phyloP scores from a whole-genome alignment of 2,329 filamentous ascomycete genomes.

The Purpureocillium lavendulum region DNA sequence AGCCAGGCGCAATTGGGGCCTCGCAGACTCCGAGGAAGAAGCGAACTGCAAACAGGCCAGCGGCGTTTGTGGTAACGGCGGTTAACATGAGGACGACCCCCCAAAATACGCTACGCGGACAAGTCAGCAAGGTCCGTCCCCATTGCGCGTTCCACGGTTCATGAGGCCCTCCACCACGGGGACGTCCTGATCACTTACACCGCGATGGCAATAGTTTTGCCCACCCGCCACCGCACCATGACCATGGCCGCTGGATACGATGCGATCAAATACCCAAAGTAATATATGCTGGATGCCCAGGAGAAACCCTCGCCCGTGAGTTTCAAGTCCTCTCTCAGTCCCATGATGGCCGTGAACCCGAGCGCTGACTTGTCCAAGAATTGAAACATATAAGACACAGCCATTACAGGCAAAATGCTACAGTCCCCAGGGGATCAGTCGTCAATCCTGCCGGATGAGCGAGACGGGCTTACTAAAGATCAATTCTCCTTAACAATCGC shows the following conservation, averaged over 20 bases:
- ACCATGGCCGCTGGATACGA: conserved; percentile 16
- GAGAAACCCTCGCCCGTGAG: conserved; percentile 41
- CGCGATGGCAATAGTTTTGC: conserved; percentile 15
- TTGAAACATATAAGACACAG: conserved; percentile 47
- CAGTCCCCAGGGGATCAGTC: no score
- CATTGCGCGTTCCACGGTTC: no score
- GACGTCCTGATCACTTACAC: conserved; percentile 6
- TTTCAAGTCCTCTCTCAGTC: conserved; percentile 33
- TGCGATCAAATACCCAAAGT: conserved; percentile 37
- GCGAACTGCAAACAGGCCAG: conserved; percentile 18
- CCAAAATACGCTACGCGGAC: conserved; percentile 16
- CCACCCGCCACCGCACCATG: conserved; percentile 17
- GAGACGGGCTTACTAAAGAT: conserved; percentile 46
- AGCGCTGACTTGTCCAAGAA: conserved; percentile 53
- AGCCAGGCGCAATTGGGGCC: conserved; percentile 19
- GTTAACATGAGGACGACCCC: conserved; percentile 33
- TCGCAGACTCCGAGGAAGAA: conserved; percentile 25
- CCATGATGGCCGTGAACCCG: conserved; percentile 42
- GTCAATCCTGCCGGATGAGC: no score
- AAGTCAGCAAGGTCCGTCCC: background rate
- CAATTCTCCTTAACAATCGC: conserved; percentile 51
- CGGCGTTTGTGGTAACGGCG: conserved; percentile 23
- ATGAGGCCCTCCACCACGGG: no score
- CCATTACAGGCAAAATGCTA: conserved; percentile 45
- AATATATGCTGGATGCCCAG: conserved; percentile 42